Base-by-base conservation (phyloP, 345 rosid genomes). In the Gossypium anomalum region DNA sequence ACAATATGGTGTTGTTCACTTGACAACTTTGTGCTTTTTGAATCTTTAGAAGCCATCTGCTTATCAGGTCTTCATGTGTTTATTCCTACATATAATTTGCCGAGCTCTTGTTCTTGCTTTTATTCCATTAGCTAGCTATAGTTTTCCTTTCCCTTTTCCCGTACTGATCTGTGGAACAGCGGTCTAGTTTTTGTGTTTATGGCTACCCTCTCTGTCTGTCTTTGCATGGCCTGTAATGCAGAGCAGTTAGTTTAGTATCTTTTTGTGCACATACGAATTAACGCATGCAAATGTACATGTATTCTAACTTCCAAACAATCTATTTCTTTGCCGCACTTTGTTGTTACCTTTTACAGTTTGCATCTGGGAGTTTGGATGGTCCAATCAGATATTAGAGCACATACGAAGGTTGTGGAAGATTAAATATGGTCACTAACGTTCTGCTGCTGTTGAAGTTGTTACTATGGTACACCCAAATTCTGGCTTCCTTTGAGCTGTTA, bases 301-400 rank as follows among this genome's bases (percentile, higher is more conserved):
- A 23, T 48, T 48, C 43, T 43, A 2, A 4, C n/a, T 23, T 67
- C 38, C 38, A 34, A 34, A 34, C 38, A 34, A 34, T 34, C 9
- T 43, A 19, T 44, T 45, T 66, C 53, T 2, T 22, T 2, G 53
- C 2, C 70, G 9, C 49, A 14, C 55, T 9, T 23, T 22, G 38
- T 23, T 29, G 38, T 7, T 3, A 11, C 53, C 7, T 70, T 41
- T 57, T 79, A 79, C 93, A 93, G 98, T 95, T 95, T 86, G 99
- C 97, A 74, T 87, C 98, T 17, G 98, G 98, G 60, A 95, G 92
- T 85, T 85, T 91, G 62, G 91, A 91, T 56, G 99, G 99, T 49
- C 98, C 98, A 53, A 91, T 95, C 59, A 83, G 75, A 85, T 95
- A 94, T 82, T 90, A 88, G 78, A 73, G 61, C 23, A 57, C 66